Conservation (phyloP, 148 eudicot species). For the Euryodendron excelsum region DNA sequence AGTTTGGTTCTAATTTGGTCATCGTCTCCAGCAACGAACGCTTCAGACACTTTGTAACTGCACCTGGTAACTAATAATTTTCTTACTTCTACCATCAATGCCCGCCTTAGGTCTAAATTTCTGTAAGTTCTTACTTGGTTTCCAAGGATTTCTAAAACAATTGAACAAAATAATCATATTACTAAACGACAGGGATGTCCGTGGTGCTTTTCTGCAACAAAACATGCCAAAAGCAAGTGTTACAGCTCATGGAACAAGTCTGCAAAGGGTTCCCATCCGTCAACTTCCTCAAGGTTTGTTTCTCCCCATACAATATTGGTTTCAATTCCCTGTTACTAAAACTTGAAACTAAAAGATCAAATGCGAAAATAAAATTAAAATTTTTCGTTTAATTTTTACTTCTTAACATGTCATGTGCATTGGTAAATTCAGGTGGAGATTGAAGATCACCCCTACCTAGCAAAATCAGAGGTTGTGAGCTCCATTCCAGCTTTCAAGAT, state of each 20-base stretch:
- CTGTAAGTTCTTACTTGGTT: no score
- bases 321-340: no score
- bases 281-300: constrained; percentile 44
- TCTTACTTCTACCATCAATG: neutral
- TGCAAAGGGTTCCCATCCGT: constrained; percentile 38
- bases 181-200: constrained; percentile 32
- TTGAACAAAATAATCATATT: neutral
- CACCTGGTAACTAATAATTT: constrained; percentile 13
- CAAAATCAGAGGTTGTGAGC: constrained; percentile 37
- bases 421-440: constrained; percentile 38
- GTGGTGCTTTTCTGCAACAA: constrained; percentile 50
- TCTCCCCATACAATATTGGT: neutral
- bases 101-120: no score
- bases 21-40: constrained; percentile 11
- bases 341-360: neutral
- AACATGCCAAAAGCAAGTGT: constrained; percentile 32
- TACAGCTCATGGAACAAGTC: constrained; percentile 35
- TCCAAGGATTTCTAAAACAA: neutral
- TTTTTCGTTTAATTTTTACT: neutral
- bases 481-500: constrained; percentile 42
- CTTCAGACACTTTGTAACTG: constrained; percentile 18
- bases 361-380: neutral
- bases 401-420: neutral
- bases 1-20: constrained; percentile 12
- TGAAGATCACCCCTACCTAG: constrained; percentile 46